Conservation (phyloP, 331 rosid genomes). For the Dryas integrifolia region DNA sequence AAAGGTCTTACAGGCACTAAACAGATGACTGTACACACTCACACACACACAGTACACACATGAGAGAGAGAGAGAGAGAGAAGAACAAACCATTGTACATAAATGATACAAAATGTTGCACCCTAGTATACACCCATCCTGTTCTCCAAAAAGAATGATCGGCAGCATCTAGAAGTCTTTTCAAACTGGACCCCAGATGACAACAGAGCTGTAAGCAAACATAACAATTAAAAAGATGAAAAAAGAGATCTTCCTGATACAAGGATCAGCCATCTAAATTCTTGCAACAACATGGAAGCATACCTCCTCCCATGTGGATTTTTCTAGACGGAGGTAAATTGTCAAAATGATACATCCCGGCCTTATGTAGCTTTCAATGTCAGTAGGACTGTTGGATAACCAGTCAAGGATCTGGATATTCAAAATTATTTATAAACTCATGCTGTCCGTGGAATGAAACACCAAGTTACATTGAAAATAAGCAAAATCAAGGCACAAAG, state of each 20-base stretch:
- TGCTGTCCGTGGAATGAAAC: not conserved
- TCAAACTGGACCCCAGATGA: slow-evolving; percentile 66
- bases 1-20: not conserved
- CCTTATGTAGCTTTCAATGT: slow-evolving; percentile 79
- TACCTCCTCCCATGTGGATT: slow-evolving; percentile 80
- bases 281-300: slow-evolving; percentile 9
- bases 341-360: slow-evolving; percentile 85
- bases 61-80: not conserved
- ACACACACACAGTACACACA: not conserved
- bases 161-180: slow-evolving; percentile 57
- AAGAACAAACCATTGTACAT: slow-evolving; percentile 56
- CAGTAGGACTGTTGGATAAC: slow-evolving; percentile 76
- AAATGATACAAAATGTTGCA: slow-evolving; percentile 62
- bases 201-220: slow-evolving; percentile 52
- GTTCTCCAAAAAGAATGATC: slow-evolving; percentile 75
- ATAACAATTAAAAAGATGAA: slow-evolving; percentile 8
- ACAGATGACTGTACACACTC: not conserved
- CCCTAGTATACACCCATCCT: slow-evolving; percentile 82
- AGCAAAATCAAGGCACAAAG: not conserved
- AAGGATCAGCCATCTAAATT: not conserved
- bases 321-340: slow-evolving; percentile 56
- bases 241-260: not conserved
- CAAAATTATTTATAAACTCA: slow-evolving; percentile 11
- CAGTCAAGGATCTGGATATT: slow-evolving; percentile 57
- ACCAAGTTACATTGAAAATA: not conserved